Conservation (phyloP, 108 stramenopile genomes). For the Hondaea fermentalgiana region DNA sequence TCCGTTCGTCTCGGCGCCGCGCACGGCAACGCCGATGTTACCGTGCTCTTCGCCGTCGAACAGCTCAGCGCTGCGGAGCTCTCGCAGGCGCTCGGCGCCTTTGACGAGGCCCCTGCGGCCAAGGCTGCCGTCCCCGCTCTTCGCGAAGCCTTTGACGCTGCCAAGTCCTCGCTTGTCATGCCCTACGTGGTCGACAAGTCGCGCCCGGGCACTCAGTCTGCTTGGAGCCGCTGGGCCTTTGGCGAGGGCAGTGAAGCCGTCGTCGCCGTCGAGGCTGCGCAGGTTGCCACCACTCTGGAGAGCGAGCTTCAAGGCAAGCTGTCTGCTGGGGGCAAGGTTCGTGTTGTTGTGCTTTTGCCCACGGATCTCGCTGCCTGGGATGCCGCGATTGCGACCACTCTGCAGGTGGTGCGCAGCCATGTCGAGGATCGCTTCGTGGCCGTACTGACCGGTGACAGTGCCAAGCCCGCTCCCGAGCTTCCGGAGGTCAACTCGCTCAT, state of each 20-base stretch:
- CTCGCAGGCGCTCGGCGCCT: neutral
- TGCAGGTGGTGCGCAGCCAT: neutral
- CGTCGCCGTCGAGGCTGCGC: neutral
- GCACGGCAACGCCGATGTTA: neutral
- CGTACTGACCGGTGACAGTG: neutral
- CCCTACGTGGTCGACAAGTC: neutral
- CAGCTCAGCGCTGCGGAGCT: neutral
- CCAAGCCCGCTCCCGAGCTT: neutral
- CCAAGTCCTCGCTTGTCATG: neutral
- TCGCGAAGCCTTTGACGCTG: neutral
- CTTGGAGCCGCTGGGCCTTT: constrained; percentile 6
- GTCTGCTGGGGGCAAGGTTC: neutral
- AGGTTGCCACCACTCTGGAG: neutral
- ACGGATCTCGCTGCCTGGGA: neutral
- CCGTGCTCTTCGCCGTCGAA: neutral
- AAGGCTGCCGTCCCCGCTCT: neutral
- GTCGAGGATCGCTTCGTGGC: neutral
- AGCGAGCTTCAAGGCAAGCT: neutral
- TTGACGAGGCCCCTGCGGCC: neutral
- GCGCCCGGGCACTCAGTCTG: neutral
- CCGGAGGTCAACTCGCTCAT: neutral
- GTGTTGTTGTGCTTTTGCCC: neutral
- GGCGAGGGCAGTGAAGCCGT: neutral
- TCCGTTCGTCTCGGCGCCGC: neutral
- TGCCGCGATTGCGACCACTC: neutral